Evolutionary conservation across 176 grass and related monocot species (phyloP), one percentile per base, ranked within the genome.

Genomic region (Olyra latifolia): DNA sequence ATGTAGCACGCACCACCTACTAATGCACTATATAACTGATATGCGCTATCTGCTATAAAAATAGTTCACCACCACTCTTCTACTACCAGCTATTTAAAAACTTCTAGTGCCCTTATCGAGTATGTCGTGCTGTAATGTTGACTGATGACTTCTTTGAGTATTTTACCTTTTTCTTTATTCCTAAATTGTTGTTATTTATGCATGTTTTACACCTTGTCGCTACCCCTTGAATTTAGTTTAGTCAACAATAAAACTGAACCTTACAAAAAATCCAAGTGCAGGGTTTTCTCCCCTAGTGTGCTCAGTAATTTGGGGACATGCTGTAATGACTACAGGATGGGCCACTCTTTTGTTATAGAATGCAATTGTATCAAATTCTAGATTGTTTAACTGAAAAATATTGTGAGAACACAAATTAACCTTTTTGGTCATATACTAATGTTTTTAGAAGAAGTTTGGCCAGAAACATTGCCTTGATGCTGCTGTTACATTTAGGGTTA

Each of bases 51-150:
- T 4, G 5, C 32, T 35, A 35, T 35, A 35, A 35, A 35, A 35
- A 35, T 35, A 35, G 32, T 35, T 35, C 1, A 35, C 32, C 32
- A 35, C 32, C 32, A 35, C 32, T 35, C 4, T 35, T 35, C 32
- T 35, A 1, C n/a, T 35, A 35, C 32, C 32, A 3, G 32, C 32
- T 35, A 35, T 35, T 35, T 35, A 35, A 35, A 35, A 35, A 35
- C 32, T 35, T 78, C 8, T 49, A 69, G 54, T 86, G 78, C 43
- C 67, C 84, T 35, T 41, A 57, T 49, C 64, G 8, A 81, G 59
- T 22, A 65, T 78, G 35, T 42, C 66, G 24, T 49, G 50, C 53
- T 24, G 27, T 4, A 43, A 52, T 83, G 45, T n/a, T 52, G 65
- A 50, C 60, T 39, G 44, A 16, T 22, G 24, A 5, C 35, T 32